These are phyloP conservation scores for Polyporus tsugae DNA, from an alignment of 1,284 basidiomycete species.

Conservation along the genomic window DNA sequence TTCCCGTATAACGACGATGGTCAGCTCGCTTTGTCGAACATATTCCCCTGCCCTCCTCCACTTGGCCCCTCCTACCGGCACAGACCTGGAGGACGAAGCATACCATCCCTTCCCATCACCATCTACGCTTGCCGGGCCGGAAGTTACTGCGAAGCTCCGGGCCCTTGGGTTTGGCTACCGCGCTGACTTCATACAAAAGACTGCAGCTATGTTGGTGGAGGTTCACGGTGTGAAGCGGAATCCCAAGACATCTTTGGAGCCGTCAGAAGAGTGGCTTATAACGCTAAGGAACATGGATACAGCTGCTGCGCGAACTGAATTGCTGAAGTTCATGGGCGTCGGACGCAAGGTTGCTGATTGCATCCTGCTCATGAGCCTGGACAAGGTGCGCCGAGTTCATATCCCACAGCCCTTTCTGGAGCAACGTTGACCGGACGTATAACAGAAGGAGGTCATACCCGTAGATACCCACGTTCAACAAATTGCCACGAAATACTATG, in stretches of 20 bases:
- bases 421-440: neutral
- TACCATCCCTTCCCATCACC: constrained; percentile 92
- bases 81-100: constrained; percentile 33
- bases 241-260: constrained; percentile 45
- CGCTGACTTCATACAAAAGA: constrained; percentile 88
- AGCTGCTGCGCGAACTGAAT: constrained; percentile 70
- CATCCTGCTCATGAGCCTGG: constrained; percentile 92
- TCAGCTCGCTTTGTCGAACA: constrained; percentile 74
- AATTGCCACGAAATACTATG: constrained; percentile 87
- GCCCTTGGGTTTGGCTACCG: constrained; percentile 95
- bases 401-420: neutral
- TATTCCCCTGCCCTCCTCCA: constrained; percentile 75
- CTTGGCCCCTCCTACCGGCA: constrained; percentile 48
- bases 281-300: constrained; percentile 64
- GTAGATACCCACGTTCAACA: constrained; percentile 94
- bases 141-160: constrained; percentile 76
- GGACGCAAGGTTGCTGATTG: constrained; percentile 98
- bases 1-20: constrained; percentile 89
- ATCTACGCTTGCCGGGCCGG: constrained; percentile 64
- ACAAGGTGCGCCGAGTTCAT: constrained; percentile 68
- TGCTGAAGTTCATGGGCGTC: constrained; percentile 89
- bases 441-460: constrained; percentile 83
- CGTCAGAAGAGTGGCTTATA: constrained; percentile 67
- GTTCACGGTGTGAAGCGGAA: constrained; percentile 47
- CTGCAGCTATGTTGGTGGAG: constrained; percentile 82